A percentile compares a stretch with the other conserved stretches of the same genome.
Evolutionary conservation across 2,329 filamentous ascomycete genomes (phyloP).

Genomic region (Stachybotrys chlorohalonatus): DNA sequence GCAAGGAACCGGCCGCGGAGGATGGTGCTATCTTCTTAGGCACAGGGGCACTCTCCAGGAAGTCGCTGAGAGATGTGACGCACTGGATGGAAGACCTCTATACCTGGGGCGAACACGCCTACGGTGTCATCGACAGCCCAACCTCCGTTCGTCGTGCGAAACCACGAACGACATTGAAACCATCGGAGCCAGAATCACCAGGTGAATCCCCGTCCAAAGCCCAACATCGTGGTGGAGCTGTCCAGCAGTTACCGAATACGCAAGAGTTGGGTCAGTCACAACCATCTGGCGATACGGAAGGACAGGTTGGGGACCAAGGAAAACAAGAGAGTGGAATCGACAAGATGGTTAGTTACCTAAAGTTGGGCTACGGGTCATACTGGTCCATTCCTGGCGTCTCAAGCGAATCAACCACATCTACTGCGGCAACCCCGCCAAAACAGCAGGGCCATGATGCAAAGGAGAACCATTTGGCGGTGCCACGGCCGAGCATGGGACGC

Average conservation of each 20-base stretch:
- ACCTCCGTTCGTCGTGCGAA: slow-evolving; percentile 50
- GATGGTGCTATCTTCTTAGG: slow-evolving; percentile 87
- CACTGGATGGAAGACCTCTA: slow-evolving; percentile 88
- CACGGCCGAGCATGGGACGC: slow-evolving; percentile 5
- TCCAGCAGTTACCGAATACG: background rate
- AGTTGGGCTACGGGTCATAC: slow-evolving; percentile 58
- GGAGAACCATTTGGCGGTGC: background rate
- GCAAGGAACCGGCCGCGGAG: slow-evolving; percentile 55
- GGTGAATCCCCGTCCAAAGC: background rate
- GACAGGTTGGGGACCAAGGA: slow-evolving; percentile 7
- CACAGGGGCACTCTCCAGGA: slow-evolving; percentile 60
- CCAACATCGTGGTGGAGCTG: background rate
- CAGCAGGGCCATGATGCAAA: slow-evolving; percentile 7
- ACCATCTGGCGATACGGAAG: slow-evolving; percentile 3
- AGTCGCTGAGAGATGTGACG: slow-evolving; percentile 63
- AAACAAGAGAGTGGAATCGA: slow-evolving; percentile 34
- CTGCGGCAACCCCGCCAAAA: slow-evolving; percentile 4
- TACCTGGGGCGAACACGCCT: slow-evolving; percentile 72
- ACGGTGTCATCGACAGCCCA: slow-evolving; percentile 75
- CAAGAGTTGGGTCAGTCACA: background rate
- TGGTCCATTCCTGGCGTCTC: slow-evolving; percentile 39
- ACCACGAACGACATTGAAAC: slow-evolving; percentile 19
- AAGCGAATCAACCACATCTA: slow-evolving; percentile 7
- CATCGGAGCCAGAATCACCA: slow-evolving; percentile 1
- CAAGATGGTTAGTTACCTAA: slow-evolving; percentile 55